Conservation (phyloP, 805 yeast species). For the Teunomyces panamensis region DNA sequence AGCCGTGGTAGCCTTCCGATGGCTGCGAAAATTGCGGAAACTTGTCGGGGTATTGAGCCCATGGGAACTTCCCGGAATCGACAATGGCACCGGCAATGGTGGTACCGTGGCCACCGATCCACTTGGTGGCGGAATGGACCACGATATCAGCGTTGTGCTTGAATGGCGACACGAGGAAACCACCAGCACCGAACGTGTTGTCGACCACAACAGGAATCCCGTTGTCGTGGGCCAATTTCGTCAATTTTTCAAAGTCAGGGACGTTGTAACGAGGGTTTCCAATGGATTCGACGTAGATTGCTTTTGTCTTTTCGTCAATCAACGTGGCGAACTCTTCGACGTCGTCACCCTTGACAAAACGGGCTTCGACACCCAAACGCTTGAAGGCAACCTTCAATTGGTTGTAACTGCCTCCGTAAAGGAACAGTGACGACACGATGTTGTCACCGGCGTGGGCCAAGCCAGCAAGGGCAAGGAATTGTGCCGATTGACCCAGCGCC, state of each 20-base stretch:
- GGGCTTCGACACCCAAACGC: conserved; percentile 79
- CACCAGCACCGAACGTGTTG: conserved; percentile 97
- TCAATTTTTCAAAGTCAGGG: conserved; percentile 82
- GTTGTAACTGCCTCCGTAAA: conserved; percentile 96
- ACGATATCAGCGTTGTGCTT: conserved; percentile 90
- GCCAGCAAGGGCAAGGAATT: conserved; percentile 76
- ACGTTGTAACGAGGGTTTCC: conserved; percentile 92
- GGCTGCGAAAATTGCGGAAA: conserved; percentile 92
- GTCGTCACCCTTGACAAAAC: conserved; percentile 83
- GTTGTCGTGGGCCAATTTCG: conserved; percentile 74
- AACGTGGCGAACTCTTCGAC: conserved; percentile 67
- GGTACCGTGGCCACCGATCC: conserved; percentile 98
- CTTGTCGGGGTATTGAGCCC: conserved; percentile 79
- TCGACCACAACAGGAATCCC: conserved; percentile 92
- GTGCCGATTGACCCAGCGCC: conserved; percentile 97
- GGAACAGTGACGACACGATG: conserved; percentile 77
- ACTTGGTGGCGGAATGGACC: conserved; percentile 92
- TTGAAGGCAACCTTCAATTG: conserved; percentile 92
- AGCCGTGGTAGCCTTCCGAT: conserved; percentile 91
- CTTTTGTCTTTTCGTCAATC: conserved; percentile 84
- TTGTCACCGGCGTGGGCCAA: conserved; percentile 89
- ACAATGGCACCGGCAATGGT: conserved; percentile 90
- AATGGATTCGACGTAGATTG: conserved; percentile 83
- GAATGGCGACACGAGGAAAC: conserved; percentile 78
- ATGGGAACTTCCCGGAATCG: conserved; percentile 91